A percentile compares a stretch with the other conserved stretches of the same genome.
phyloP scores from a whole-genome alignment of 2,329 filamentous ascomycete species.

The Aciculosporium take region DNA sequence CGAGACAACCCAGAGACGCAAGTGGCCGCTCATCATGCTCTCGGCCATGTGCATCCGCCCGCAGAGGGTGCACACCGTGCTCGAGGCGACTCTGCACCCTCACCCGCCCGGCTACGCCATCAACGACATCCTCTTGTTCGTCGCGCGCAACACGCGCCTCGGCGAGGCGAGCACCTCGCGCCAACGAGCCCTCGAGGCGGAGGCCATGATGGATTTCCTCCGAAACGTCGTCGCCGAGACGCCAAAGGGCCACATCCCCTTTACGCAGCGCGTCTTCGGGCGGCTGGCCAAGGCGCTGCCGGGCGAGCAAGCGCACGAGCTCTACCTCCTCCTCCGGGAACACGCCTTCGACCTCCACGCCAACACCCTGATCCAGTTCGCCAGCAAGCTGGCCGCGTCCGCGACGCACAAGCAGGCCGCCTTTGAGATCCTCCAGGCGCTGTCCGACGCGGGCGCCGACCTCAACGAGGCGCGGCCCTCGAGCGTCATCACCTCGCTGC shows the following conservation, averaged over 20 bases:
- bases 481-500: slow-evolving; percentile 44
- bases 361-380: slow-evolving; percentile 34
- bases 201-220: slow-evolving; percentile 17
- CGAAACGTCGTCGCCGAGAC: slow-evolving; percentile 17
- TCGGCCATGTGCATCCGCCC: slow-evolving; percentile 21
- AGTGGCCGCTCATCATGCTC: slow-evolving; percentile 23
- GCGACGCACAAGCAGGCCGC: slow-evolving; percentile 26
- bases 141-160: slow-evolving; percentile 13
- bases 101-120: slow-evolving; percentile 23
- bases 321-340: slow-evolving; percentile 22
- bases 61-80: slow-evolving; percentile 17
- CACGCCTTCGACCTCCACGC: slow-evolving; percentile 19
- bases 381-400: slow-evolving; percentile 27
- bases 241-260: slow-evolving; percentile 17
- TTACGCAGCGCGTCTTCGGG: slow-evolving; percentile 26
- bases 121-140: slow-evolving; percentile 21
- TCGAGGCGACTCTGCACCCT: slow-evolving; percentile 24
- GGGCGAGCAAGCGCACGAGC: slow-evolving; percentile 16
- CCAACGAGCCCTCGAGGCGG: slow-evolving; percentile 14
- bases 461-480: slow-evolving; percentile 32
- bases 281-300: slow-evolving; percentile 17
- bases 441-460: slow-evolving; percentile 25
- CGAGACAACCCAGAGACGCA: slow-evolving; percentile 10
- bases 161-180: slow-evolving; percentile 8
- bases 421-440: slow-evolving; percentile 24